Evolutionary conservation across 306 rosid species (phyloP).

Genomic region (Inga laurina): DNA sequence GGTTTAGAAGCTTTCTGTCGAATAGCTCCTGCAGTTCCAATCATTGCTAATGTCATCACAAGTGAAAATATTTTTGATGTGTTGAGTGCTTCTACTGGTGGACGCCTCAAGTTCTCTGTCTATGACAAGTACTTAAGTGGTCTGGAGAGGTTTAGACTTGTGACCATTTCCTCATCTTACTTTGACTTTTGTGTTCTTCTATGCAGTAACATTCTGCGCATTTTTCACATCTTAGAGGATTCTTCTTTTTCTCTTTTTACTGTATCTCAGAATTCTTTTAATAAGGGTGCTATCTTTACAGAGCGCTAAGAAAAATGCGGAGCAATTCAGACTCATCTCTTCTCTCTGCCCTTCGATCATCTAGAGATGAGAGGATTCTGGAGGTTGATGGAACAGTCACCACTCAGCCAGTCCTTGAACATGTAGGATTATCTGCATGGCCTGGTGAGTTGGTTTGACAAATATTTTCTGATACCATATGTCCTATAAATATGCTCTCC

Average conservation of each 20-base stretch:
- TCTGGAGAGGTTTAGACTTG: conserved; percentile 70
- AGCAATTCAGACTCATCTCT: conserved; percentile 77
- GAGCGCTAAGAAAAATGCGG: conserved; percentile 87
- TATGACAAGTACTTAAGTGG: conserved; percentile 81
- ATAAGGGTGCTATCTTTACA: conserved; percentile 30
- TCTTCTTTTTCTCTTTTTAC: not conserved
- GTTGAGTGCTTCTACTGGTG: conserved; percentile 66
- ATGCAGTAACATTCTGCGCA: not conserved
- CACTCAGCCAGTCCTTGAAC: conserved; percentile 98
- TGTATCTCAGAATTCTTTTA: not conserved
- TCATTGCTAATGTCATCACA: conserved; percentile 75
- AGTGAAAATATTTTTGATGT: conserved; percentile 84
- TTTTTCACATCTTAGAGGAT: conserved; percentile 18
- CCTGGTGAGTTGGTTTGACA: conserved; percentile 65
- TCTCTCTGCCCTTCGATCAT: conserved; percentile 64
- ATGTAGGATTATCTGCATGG: conserved; percentile 92
- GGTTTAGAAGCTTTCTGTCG: conserved; percentile 90
- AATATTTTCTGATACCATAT: not conserved
- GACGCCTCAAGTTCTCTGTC: conserved; percentile 71
- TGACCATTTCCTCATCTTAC: not conserved
- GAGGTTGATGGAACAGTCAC: conserved; percentile 98
- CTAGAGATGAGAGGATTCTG: conserved; percentile 78
- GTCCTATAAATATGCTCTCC: not conserved
- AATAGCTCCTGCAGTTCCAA: conserved; percentile 91
- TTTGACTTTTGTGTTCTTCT: conserved; percentile 20